Evolutionary conservation across 805 yeast species (phyloP).

Genomic region (Ogataea trehaloabstinens): DNA sequence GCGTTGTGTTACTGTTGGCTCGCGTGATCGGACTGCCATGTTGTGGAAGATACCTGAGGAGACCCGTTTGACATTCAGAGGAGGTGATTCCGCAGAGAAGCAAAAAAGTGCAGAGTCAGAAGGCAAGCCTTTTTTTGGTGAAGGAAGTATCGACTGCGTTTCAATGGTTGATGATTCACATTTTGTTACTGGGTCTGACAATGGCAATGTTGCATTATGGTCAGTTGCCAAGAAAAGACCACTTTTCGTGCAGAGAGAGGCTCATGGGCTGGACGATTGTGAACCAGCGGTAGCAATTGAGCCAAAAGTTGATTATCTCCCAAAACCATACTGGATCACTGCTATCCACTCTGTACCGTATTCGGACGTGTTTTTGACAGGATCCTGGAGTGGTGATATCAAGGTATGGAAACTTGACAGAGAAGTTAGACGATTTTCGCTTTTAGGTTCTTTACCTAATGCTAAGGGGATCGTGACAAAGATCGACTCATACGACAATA

Average conservation of each 20-base stretch:
- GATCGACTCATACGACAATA: constrained; percentile 54
- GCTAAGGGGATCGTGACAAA: constrained; percentile 70
- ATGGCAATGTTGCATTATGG: constrained; percentile 91
- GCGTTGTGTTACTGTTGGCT: constrained; percentile 93
- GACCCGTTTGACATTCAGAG: constrained; percentile 87
- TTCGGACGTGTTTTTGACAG: constrained; percentile 78
- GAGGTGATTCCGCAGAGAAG: constrained; percentile 63
- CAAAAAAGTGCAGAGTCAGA: constrained; percentile 33
- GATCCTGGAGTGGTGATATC: constrained; percentile 82
- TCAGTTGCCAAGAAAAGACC: constrained; percentile 89
- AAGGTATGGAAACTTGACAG: constrained; percentile 75
- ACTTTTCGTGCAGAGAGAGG: constrained; percentile 58
- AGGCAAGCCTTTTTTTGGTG: constrained; percentile 45
- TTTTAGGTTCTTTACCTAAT: constrained; percentile 53
- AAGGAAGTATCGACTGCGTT: constrained; percentile 89
- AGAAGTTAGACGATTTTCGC: constrained; percentile 57
- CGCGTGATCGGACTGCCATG: constrained; percentile 93
- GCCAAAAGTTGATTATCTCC: constrained; percentile 49
- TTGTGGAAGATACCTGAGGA: constrained; percentile 97
- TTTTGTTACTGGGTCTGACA: constrained; percentile 93
- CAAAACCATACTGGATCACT: constrained; percentile 85
- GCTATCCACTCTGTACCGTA: constrained; percentile 79
- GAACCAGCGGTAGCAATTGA: constrained; percentile 10
- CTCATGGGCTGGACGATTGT: constrained; percentile 88
- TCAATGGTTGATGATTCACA: constrained; percentile 89